These are phyloP conservation scores for Moesziomyces aphidis DNA, from an alignment of 1,284 basidiomycete species.

Conservation along the genomic window DNA sequence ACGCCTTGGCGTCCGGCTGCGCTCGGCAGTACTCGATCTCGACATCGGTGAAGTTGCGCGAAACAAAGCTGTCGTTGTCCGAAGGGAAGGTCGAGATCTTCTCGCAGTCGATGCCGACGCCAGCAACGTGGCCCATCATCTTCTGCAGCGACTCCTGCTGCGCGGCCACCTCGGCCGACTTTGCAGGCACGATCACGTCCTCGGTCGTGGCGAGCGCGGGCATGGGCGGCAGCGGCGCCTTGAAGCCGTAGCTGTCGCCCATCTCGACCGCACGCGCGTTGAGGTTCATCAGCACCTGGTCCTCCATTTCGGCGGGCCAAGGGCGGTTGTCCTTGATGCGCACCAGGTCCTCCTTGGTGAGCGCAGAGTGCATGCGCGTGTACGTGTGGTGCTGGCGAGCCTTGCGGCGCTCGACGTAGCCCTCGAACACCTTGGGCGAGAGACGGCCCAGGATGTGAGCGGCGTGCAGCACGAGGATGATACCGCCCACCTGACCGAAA, in stretches of 20 bases:
- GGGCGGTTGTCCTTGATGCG: slow-evolving; percentile 96
- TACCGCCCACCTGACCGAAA: slow-evolving; percentile 94
- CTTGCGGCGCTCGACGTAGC: slow-evolving; percentile 73
- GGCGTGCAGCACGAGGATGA: slow-evolving; percentile 87
- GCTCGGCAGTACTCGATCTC: slow-evolving; percentile 87
- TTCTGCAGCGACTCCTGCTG: slow-evolving; percentile 53
- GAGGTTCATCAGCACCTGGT: slow-evolving; percentile 89
- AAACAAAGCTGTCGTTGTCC: slow-evolving; percentile 86
- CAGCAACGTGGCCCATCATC: slow-evolving; percentile 74
- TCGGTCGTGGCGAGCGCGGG: slow-evolving; percentile 43
- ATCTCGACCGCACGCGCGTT: slow-evolving; percentile 75
- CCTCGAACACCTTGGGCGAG: slow-evolving; percentile 78
- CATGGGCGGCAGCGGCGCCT: slow-evolving; percentile 53
- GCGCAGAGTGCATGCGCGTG: slow-evolving; percentile 61
- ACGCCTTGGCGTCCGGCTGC: slow-evolving; percentile 88
- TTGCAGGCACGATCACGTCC: slow-evolving; percentile 39
- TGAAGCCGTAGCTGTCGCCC: slow-evolving; percentile 59
- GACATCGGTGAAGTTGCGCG: slow-evolving; percentile 89
- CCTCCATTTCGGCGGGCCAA: slow-evolving; percentile 87
- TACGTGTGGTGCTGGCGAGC: slow-evolving; percentile 60
- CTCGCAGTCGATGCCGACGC: slow-evolving; percentile 77
- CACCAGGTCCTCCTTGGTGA: slow-evolving; percentile 71
- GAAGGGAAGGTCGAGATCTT: slow-evolving; percentile 92
- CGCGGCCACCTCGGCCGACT: slow-evolving; percentile 46
- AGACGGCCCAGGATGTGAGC: slow-evolving; percentile 88